These are phyloP conservation scores for Phyllosticta capitalensis DNA, from an alignment of 2,329 filamentous ascomycete species.

Conservation along the genomic window DNA sequence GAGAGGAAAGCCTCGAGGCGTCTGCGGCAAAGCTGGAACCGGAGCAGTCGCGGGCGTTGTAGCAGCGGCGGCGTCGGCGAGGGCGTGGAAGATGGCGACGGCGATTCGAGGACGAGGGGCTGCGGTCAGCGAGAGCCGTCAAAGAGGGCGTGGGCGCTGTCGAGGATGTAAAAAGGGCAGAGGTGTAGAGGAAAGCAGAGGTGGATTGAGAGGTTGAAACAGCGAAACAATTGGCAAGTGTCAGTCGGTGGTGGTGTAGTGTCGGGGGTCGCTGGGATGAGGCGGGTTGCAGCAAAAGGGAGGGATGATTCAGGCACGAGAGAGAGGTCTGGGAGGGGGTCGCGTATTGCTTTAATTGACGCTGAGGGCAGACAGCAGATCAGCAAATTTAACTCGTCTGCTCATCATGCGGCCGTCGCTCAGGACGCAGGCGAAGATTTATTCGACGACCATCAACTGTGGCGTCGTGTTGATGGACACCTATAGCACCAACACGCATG, in stretches of 20 bases:
- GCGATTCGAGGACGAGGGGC: neutral
- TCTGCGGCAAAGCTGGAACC: neutral
- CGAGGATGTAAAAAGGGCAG: neutral
- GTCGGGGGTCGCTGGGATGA: constrained; percentile 6
- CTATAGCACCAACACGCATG: too few relatives aligned
- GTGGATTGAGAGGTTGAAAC: neutral
- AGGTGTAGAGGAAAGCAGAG: neutral
- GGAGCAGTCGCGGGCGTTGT: neutral
- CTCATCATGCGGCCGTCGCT: neutral
- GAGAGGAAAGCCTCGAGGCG: neutral
- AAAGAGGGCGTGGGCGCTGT: neutral
- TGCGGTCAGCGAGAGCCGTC: neutral
- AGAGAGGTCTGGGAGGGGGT: constrained; percentile 3
- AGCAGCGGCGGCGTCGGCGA: neutral
- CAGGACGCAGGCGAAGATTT: neutral
- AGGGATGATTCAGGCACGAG: constrained; percentile 10
- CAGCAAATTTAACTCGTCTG: constrained; percentile 10
- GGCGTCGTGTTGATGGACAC: too few relatives aligned
- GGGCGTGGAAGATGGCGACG: neutral
- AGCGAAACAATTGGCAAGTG: constrained; percentile 6
- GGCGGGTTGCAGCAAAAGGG: constrained; percentile 2
- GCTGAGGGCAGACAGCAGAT: constrained; percentile 7
- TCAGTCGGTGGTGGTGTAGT: neutral
- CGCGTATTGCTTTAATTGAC: constrained; percentile 10
- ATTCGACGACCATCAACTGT: neutral